phyloP scores from a whole-genome alignment of 805 yeast species.

The Danielozyma ontarioensis region DNA sequence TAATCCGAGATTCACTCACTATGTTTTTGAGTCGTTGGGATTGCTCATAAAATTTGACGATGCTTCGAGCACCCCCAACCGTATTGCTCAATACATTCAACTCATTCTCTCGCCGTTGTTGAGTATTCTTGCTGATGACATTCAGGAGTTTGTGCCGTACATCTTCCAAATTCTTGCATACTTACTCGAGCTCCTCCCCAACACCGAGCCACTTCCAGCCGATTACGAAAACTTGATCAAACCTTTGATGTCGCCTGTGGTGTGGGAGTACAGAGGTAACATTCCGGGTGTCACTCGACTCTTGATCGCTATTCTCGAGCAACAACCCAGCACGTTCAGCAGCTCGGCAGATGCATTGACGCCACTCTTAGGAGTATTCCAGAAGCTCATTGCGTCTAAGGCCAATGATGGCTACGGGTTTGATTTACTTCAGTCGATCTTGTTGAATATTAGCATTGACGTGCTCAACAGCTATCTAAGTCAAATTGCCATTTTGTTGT shows the following conservation, averaged over 20 bases:
- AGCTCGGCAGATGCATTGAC: conserved; percentile 39
- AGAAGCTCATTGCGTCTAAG: conserved; percentile 82
- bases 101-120: conserved; percentile 64
- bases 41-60: conserved; percentile 56
- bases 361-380: conserved; percentile 94
- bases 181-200: conserved; percentile 59
- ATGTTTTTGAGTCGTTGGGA: conserved; percentile 82
- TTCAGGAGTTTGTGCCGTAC: conserved; percentile 92
- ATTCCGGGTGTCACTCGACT: conserved; percentile 89
- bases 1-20: conserved; percentile 90
- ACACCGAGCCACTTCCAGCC: conserved; percentile 49
- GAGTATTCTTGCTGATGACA: conserved; percentile 68
- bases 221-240: conserved; percentile 61
- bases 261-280: conserved; percentile 93
- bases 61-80: conserved; percentile 16
- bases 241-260: conserved; percentile 82
- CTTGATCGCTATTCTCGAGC: conserved; percentile 58
- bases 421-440: conserved; percentile 70
- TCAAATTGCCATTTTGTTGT: conserved; percentile 68
- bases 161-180: conserved; percentile 85
- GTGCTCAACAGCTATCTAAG: conserved; percentile 51
- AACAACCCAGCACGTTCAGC: conserved; percentile 38
- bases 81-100: conserved; percentile 33
- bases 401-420: conserved; percentile 78
- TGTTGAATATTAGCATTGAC: conserved; percentile 50